Conservation (phyloP, 108 stramenopile species). For the Cyclotella atomus region DNA sequence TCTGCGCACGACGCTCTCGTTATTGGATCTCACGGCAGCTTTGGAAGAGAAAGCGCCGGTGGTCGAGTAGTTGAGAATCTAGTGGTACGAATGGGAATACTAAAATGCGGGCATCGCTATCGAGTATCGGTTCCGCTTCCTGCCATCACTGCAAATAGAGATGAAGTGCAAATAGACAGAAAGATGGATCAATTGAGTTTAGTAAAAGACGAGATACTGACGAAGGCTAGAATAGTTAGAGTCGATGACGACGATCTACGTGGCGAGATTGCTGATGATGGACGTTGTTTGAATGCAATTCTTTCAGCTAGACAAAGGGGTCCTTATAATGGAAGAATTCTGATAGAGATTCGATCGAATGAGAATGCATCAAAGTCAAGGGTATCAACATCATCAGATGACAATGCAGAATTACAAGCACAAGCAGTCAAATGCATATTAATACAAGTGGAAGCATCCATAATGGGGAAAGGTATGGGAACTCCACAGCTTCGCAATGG, state of each 20-base stretch:
- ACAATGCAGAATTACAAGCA: no score
- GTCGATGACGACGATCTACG: conserved; percentile 25
- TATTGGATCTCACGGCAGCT: neutral
- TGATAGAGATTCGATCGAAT: neutral
- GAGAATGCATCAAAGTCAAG: neutral
- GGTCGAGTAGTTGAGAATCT: conserved; percentile 13
- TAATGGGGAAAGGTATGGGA: conserved; percentile 49
- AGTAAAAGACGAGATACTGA: neutral
- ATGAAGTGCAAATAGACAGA: neutral
- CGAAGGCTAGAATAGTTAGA: conserved; percentile 22
- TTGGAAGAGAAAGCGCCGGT: neutral
- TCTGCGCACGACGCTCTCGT: no score
- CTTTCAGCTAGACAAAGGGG: conserved; percentile 35
- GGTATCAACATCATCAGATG: no score
- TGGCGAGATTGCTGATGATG: neutral
- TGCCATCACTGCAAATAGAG: neutral
- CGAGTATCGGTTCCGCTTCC: conserved; percentile 27
- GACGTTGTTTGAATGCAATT: conserved; percentile 3
- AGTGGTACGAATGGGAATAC: conserved; percentile 27
- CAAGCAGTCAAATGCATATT: conserved; percentile 4
- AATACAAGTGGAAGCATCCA: conserved; percentile 33
- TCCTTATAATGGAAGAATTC: conserved; percentile 34
- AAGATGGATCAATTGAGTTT: neutral
- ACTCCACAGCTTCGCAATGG: conserved; percentile 43
- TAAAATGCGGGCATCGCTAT: conserved; percentile 44